Base-by-base conservation (phyloP, 73 alveolate genomes). In the Paramecium tetraurelia region DNA sequence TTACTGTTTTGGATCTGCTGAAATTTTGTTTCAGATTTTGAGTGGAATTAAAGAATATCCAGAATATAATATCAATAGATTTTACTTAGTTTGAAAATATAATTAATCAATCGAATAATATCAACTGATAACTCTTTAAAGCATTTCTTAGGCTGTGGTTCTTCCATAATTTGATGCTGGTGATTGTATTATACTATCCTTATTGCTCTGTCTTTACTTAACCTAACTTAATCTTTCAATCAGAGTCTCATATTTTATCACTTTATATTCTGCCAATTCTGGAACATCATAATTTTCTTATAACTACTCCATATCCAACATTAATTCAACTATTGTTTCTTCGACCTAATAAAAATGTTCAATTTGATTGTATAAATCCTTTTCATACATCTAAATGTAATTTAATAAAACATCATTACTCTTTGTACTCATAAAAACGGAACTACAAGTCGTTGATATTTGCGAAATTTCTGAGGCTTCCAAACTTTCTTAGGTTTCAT, bases 1-100 rank as follows among this genome's bases (percentile, higher is more conserved):
- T 44, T 80, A 80, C n/a, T 80, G 76, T 46, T 46, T 80, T 35
- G 90, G 90, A 80, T 80, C 90, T 20, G 90, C 90, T 22, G 90
- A 80, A 80, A 48, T 80, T 11, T 21, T 80, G 22, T 46, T 12
- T 22, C 33, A 40, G 29, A 80, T 80, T 38, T n/a, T 80, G 90
- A 80, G 24, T 31, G 90, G 90, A 2, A 21, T 20, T 14, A 24
- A 31, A 12, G 59, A 80, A 44, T 80, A 80, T 80, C 70, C 46
- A 24, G 35, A 80, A 44, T 80, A 24, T 29, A 80, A 63, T 35
- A 43, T 80, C 7, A 22, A 41, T n/a, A 80, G 90, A 44, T 80
- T 41, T 80, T 80, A 43, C 57, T 48, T 80, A 80, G 70, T 80
- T 41, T 80, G 90, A 80, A 80, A 72, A 31, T 18, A 18, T 59